Evolutionary conservation across 148 eudicot genomes (phyloP).

Genomic region (Vaccinium vitisidaea): DNA sequence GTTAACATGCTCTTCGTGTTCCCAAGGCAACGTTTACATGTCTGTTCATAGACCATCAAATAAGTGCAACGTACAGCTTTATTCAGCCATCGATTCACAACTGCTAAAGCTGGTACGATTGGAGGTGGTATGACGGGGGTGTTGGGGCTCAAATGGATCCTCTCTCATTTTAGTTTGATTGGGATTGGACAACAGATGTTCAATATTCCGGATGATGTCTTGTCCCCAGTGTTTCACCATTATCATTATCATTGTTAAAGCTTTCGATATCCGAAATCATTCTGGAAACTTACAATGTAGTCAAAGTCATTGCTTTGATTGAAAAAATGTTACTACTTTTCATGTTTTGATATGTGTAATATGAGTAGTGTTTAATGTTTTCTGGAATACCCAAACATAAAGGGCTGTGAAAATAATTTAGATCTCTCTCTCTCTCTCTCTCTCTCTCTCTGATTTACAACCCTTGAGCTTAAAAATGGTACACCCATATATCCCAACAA

Average conservation of each 20-base stretch:
- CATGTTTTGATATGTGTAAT: neutral
- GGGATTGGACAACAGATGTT: neutral
- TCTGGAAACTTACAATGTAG: neutral
- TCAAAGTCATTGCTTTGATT: neutral
- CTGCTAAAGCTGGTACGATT: neutral
- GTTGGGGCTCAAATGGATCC: neutral
- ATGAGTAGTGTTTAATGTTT: neutral
- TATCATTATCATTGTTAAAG: neutral
- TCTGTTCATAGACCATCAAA: slow-evolving; percentile 12
- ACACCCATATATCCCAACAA: too few species aligned
- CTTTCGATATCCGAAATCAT: neutral
- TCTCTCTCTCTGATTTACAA: neutral
- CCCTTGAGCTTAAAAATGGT: too few species aligned
- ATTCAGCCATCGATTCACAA: slow-evolving; percentile 4
- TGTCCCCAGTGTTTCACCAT: neutral
- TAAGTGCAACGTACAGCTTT: neutral
- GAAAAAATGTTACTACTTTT: neutral
- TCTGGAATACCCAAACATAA: neutral
- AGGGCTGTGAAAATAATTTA: neutral
- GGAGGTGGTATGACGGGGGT: neutral
- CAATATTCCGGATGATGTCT: too few species aligned
- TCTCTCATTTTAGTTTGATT: neutral
- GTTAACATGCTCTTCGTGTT: neutral
- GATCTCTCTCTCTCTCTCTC: neutral
- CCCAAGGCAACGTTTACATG: neutral